A percentile compares a stretch with the other conserved stretches of the same genome.
Conservation (phyloP, 23 red algal species). For the Gracilaria caudata region DNA sequence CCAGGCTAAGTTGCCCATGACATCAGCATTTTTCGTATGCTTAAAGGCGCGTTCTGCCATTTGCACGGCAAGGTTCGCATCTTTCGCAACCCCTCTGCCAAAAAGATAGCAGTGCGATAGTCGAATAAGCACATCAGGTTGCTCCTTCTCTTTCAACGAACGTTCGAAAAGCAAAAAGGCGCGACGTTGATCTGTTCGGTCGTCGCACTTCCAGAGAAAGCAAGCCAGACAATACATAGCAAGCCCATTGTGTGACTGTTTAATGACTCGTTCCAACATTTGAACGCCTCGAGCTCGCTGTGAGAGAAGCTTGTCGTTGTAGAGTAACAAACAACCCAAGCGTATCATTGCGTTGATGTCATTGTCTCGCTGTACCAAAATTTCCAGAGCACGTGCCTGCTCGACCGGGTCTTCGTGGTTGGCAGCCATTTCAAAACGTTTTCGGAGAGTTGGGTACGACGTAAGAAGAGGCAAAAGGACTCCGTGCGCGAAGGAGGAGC, state of each 20-base stretch:
- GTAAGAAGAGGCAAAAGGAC: no score
- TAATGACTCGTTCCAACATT: not conserved
- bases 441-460: no score
- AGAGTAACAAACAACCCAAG: not conserved
- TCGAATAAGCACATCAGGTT: not conserved
- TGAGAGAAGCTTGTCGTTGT: not conserved
- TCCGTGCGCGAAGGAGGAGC: no score
- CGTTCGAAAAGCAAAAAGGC: not conserved
- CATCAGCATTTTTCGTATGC: not conserved
- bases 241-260: not conserved
- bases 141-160: not conserved
- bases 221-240: not conserved
- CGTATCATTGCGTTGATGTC: not conserved
- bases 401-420: no score
- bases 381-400: no score
- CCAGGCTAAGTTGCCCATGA: not conserved
- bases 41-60: not conserved
- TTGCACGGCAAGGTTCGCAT: not conserved
- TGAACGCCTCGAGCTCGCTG: not conserved
- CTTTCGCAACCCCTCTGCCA: not conserved
- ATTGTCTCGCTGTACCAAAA: not conserved
- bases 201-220: not conserved
- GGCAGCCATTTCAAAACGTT: no score
- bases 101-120: not conserved
- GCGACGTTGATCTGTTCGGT: not conserved